A percentile compares a stretch with the other conserved stretches of the same genome.
Evolutionary conservation across 1,284 basidiomycete species (phyloP).

Genomic region (Pyrrhoderma noxium): DNA sequence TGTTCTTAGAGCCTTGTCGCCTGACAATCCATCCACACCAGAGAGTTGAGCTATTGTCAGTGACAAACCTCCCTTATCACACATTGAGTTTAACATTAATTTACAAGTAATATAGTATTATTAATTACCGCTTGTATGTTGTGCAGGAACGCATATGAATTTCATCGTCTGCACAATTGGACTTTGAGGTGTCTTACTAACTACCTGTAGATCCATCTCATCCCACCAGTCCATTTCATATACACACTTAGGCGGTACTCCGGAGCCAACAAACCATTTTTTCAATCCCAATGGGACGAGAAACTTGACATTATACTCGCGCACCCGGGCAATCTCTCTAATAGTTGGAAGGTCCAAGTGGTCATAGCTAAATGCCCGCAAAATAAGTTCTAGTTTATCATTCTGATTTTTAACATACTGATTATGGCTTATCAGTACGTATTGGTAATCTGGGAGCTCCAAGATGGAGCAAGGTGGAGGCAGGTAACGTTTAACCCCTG

Average conservation of each 20-base stretch:
- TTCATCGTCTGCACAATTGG: conserved; percentile 14
- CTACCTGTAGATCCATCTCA: conserved; percentile 10
- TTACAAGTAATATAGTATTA: not conserved
- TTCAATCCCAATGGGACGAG: conserved; percentile 27
- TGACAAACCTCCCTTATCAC: conserved; percentile 24
- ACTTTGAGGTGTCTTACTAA: not conserved
- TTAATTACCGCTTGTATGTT: conserved; percentile 28
- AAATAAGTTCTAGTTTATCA: not conserved
- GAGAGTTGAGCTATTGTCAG: conserved; percentile 26
- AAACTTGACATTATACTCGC: conserved; percentile 22
- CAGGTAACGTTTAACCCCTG: conserved; percentile 25
- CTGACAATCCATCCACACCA: conserved; percentile 31
- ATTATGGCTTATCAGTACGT: conserved; percentile 30
- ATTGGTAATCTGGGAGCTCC: conserved; percentile 29
- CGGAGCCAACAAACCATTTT: conserved; percentile 23
- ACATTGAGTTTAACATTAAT: not conserved
- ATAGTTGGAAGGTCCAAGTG: conserved; percentile 28
- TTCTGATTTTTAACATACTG: conserved; percentile 23
- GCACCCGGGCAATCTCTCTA: conserved; percentile 20
- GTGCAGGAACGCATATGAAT: conserved; percentile 29
- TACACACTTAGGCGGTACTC: conserved; percentile 24
- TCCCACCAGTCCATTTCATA: conserved; percentile 31
- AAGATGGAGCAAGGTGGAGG: conserved; percentile 28
- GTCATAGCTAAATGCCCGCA: conserved; percentile 25
- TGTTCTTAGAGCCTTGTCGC: conserved; percentile 16